Evolutionary conservation across 2,329 filamentous ascomycete species (phyloP), one percentile per base, ranked within the genome.

Genomic region (Ophiostoma quercus): DNA sequence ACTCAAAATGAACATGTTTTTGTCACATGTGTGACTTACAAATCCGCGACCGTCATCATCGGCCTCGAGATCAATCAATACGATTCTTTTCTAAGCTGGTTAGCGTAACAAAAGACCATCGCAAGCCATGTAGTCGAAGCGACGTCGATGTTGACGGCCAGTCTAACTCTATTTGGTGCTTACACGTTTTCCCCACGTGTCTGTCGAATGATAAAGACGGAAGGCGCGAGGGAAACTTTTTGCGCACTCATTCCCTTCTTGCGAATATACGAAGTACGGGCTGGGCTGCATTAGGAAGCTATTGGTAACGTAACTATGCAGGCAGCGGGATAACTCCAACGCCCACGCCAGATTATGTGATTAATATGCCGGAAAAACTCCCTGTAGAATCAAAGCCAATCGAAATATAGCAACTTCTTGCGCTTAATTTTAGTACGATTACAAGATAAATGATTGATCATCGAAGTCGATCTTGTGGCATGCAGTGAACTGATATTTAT

Each of bases 141-240:
- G 41, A 47, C 16, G 16, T 47, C 19, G 43, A 19, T 19, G 7
- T 47, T 6, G 16, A 47, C 43, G 1, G 16, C 22, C 22, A 57
- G 57, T 7, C 57, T 62, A 62, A 62, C 57, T 25, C 25, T 5
- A 62, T 62, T 62, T 19, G 57, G 57, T 7, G 57, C 57, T 62
- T 62, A 51, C 51, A 25, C 22, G n/a, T 25, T 25, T 25, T 57
- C 12, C 9, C 51, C 51, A 57, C 51, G 51, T 57, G 25, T 25
- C 32, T 6, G n/a, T 34, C 34, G n/a, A 9, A n/a, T 69, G 41
- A 69, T 60, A 57, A 66, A 69, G 62, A n/a, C 19, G 7, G 12
- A 34, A 39, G 29, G n/a, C 47, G 16, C 19, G 29, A 39, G 19
- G 60, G 60, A 22, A 68, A 68, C 60, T 66, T 65, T 66, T 66